Base-by-base conservation (phyloP, 1,139 yeast genomes). In the Debaryomyces coudertii region DNA sequence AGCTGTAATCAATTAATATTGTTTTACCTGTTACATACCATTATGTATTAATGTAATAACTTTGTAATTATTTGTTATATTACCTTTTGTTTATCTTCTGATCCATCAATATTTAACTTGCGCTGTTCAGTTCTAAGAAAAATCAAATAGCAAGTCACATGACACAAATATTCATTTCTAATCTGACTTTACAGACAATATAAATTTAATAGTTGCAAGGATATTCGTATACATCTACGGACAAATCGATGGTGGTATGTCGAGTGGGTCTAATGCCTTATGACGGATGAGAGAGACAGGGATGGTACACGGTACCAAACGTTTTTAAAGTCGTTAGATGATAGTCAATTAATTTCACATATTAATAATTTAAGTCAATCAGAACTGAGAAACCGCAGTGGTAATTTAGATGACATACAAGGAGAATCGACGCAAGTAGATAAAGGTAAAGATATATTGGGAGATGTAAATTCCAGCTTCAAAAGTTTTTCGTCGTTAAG, bases 241-340 rank as follows among this genome's bases (percentile, higher is more conserved):
- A 14, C 18, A 14, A 9, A 14, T 8, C 4, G 36, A 33, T 9
- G 36, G 36, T 11, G 24, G 2, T 18, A 33, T 20, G 36, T 5
- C 12, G 7, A 18, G 14, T 7, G 11, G 33, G 18, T 18, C 11
- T 18, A 8, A n/a, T 38, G 25, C 7, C 9, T 20, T 12, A 46
- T 43, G 46, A 33, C 20, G 14, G 40, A 40, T 7, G 44, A 48
- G 8, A 27, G 37, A 23, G 45, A 42, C 22, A 18, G 11, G 18
- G 33, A 28, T 18, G 23, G 29, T 30, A 25, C 30, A 2, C 52
- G 47, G 23, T 66, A 68, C 44, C 61, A 53, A 45, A 47, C 53
- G 20, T 71, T 63, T 48, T 57, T 73, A 40, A 57, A 54, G 44
- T 68, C 72, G 27, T 57, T 73, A 24, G 71, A 71, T 48, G 62